These are phyloP conservation scores for Epichloe gansuensis DNA, from an alignment of 2,329 filamentous ascomycete species.

Conservation along the genomic window DNA sequence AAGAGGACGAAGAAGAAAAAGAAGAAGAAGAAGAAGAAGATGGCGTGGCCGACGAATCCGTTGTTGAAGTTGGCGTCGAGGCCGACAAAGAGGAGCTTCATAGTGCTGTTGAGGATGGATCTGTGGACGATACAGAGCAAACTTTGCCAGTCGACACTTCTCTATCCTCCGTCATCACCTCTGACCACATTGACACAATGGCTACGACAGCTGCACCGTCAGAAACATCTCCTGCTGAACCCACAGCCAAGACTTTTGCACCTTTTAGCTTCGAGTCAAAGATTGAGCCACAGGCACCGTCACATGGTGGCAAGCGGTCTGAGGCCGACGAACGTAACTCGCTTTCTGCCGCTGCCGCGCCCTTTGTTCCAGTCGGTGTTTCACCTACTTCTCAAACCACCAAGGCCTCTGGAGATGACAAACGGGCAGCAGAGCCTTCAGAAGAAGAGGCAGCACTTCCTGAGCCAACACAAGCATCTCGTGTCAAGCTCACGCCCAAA, in stretches of 20 bases:
- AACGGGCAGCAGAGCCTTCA: background rate
- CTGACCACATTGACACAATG: slow-evolving; percentile 42
- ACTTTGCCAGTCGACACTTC: slow-evolving; percentile 35
- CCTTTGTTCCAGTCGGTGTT: slow-evolving; percentile 45
- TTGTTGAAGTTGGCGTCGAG: background rate
- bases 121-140: slow-evolving; percentile 30
- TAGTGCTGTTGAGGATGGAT: background rate
- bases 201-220: slow-evolving; percentile 40
- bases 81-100: background rate
- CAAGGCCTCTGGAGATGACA: slow-evolving; percentile 1
- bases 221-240: slow-evolving; percentile 38
- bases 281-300: slow-evolving; percentile 36
- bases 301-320: slow-evolving; percentile 31
- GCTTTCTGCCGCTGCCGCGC: slow-evolving; percentile 53
- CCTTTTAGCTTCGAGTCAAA: slow-evolving; percentile 48
- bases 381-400: slow-evolving; percentile 13
- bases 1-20: slow-evolving; percentile 8
- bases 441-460: background rate
- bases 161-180: slow-evolving; percentile 40
- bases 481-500: slow-evolving; percentile 24
- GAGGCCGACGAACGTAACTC: slow-evolving; percentile 36
- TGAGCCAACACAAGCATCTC: slow-evolving; percentile 11
- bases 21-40: too few species aligned
- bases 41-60: background rate
- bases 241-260: slow-evolving; percentile 31